Percentiles rank a stretch among this genome's conserved stretches.
Conservation (phyloP, 176 grass and related monocot genomes). For the Eragrostis nindensis region DNA sequence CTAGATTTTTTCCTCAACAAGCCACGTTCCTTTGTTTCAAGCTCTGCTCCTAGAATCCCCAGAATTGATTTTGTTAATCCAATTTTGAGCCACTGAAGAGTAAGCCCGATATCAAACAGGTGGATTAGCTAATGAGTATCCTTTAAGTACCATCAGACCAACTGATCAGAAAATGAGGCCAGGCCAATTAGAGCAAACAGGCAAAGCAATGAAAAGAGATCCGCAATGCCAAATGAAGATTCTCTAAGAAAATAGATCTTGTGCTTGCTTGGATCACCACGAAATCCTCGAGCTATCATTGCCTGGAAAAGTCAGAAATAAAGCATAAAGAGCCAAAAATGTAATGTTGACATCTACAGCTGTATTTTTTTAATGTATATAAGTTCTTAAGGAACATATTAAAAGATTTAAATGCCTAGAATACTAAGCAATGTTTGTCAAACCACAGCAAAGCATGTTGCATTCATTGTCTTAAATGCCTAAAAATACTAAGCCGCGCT, state of each 20-base stretch:
- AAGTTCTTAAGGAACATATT: not conserved
- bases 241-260: constrained; percentile 83
- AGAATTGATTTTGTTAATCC: not conserved
- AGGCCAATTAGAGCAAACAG: constrained; percentile 64
- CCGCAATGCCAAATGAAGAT: constrained; percentile 72
- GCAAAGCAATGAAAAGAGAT: constrained; percentile 81
- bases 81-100: not conserved
- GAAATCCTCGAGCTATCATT: constrained; percentile 93
- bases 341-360: not conserved
- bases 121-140: constrained; percentile 27
- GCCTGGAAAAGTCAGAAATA: constrained; percentile 56
- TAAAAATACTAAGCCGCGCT: too few relatives aligned
- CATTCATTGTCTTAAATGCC: too few relatives aligned
- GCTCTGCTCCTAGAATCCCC: not conserved
- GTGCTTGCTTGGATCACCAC: constrained; percentile 73
- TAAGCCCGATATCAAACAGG: constrained; percentile 10
- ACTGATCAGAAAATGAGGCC: constrained; percentile 67
- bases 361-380: not conserved
- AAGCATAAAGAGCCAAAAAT: not conserved
- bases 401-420: not conserved
- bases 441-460: not conserved
- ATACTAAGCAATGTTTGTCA: constrained; percentile 14
- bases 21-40: constrained; percentile 9
- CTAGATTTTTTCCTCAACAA: not conserved
- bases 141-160: constrained; percentile 52